phyloP scores from a whole-genome alignment of 2,329 filamentous ascomycete species.

The Madurella fahalii region DNA sequence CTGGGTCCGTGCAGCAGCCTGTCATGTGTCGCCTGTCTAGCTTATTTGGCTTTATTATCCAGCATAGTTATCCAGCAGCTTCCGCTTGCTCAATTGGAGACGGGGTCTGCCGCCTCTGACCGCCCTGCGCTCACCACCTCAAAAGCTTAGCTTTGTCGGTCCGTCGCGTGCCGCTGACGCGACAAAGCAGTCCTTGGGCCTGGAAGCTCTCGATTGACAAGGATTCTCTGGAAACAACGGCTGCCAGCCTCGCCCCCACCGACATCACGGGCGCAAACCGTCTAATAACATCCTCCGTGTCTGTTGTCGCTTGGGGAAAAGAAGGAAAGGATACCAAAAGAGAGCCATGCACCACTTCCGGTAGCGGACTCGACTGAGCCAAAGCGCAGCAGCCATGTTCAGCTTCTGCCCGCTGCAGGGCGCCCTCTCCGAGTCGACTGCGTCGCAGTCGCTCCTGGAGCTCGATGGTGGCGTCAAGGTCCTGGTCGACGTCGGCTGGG shows the following conservation, averaged over 20 bases:
- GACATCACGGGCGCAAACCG: no score
- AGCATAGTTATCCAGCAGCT: constrained; percentile 4
- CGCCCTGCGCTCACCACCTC: constrained; percentile 10
- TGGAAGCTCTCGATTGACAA: neutral
- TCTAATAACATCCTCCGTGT: no score
- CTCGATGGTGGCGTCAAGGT: constrained; percentile 96
- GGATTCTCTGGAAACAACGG: neutral
- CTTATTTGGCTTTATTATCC: neutral
- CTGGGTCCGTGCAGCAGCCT: neutral
- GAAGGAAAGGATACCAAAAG: neutral
- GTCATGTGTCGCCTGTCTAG: no score
- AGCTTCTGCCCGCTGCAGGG: constrained; percentile 90
- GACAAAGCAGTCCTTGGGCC: neutral
- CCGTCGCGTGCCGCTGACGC: constrained; percentile 13
- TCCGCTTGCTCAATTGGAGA: constrained; percentile 1
- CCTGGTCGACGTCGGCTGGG: constrained; percentile 92
- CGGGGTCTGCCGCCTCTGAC: constrained; percentile 21
- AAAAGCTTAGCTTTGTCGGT: constrained; percentile 1
- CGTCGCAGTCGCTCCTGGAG: constrained; percentile 92
- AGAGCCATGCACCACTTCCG: constrained; percentile 11
- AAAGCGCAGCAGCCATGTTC: constrained; percentile 64
- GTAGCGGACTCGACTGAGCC: constrained; percentile 8
- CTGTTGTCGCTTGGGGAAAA: neutral
- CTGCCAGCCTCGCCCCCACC: no score
- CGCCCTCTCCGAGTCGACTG: constrained; percentile 79